Evolutionary conservation across 2,329 filamentous ascomycete genomes (phyloP).

Genomic region (Gremmenia infestans): DNA sequence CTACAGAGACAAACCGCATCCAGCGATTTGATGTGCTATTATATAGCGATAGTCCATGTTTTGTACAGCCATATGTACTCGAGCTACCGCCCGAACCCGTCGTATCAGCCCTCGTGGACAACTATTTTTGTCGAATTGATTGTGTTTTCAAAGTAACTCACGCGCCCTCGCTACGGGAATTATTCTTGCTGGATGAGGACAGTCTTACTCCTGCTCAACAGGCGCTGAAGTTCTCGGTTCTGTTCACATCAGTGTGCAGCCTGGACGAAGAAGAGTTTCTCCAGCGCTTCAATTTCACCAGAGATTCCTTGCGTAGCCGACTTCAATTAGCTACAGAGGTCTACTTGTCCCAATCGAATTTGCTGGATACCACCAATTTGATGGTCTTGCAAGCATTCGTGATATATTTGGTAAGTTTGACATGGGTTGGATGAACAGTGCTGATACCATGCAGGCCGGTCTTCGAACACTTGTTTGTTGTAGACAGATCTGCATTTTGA

Average conservation of each 20-base stretch:
- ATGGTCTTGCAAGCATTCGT: conserved; percentile 3
- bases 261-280: not conserved
- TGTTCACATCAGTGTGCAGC: not conserved
- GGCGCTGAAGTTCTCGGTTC: conserved; percentile 1
- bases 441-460: not conserved
- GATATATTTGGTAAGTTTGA: conserved; percentile 1
- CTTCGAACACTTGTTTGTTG: not conserved
- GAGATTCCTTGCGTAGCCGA: not conserved
- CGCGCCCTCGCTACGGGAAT: not conserved
- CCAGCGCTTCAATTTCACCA: not conserved
- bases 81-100: not conserved
- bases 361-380: conserved; percentile 1
- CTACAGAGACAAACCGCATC: not conserved
- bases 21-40: conserved; percentile 1
- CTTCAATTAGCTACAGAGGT: not conserved
- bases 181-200: not conserved
- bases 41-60: conserved; percentile 3
- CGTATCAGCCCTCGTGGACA: not conserved
- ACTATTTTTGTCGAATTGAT: conserved; percentile 3
- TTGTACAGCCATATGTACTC: conserved; percentile 1
- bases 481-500: not conserved
- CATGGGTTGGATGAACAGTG: not conserved
- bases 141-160: conserved; percentile 1
- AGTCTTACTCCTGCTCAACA: not conserved
- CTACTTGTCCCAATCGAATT: not conserved